These are phyloP conservation scores for Bacidia rubella DNA, from an alignment of 495 filamentous ascomycete genomes.

Conservation along the genomic window DNA sequence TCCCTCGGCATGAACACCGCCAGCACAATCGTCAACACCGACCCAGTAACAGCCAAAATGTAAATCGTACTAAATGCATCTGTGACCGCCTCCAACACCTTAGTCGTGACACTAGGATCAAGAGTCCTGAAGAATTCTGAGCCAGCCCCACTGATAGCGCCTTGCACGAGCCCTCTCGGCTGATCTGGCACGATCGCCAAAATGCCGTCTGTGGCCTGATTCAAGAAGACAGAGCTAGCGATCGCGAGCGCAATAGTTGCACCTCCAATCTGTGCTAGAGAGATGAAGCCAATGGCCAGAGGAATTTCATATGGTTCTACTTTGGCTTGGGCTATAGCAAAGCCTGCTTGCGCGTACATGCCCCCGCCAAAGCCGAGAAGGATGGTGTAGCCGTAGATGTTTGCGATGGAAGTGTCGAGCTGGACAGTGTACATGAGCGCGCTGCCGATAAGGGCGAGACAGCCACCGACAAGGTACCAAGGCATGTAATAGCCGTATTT, in stretches of 20 bases:
- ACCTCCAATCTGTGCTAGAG: conserved; percentile 37
- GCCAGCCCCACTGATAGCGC: conserved; percentile 33
- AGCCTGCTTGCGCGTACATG: conserved; percentile 35
- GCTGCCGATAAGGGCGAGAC: conserved; percentile 35
- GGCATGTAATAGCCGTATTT: conserved; percentile 42
- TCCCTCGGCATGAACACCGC: conserved; percentile 19
- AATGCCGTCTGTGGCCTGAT: conserved; percentile 19
- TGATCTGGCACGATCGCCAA: conserved; percentile 22
- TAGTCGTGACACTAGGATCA: conserved; percentile 17
- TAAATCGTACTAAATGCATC: conserved; percentile 33
- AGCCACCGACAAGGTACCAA: conserved; percentile 39
- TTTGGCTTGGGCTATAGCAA: conserved; percentile 40
- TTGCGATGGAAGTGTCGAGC: conserved; percentile 18
- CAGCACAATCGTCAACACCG: conserved; percentile 31
- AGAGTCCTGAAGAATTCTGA: conserved; percentile 27
- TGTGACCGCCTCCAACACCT: conserved; percentile 33
- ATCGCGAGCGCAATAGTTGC: conserved; percentile 42
- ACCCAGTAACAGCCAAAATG: conserved; percentile 31
- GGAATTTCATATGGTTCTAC: conserved; percentile 27
- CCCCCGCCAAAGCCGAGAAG: conserved; percentile 36
- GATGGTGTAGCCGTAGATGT: conserved; percentile 35
- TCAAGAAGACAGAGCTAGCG: conserved; percentile 43
- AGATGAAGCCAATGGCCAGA: conserved; percentile 39
- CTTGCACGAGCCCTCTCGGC: conserved; percentile 25
- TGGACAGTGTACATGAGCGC: conserved; percentile 37